phyloP scores from a whole-genome alignment of 179 eudicot species.

The Nepenthes alata region DNA sequence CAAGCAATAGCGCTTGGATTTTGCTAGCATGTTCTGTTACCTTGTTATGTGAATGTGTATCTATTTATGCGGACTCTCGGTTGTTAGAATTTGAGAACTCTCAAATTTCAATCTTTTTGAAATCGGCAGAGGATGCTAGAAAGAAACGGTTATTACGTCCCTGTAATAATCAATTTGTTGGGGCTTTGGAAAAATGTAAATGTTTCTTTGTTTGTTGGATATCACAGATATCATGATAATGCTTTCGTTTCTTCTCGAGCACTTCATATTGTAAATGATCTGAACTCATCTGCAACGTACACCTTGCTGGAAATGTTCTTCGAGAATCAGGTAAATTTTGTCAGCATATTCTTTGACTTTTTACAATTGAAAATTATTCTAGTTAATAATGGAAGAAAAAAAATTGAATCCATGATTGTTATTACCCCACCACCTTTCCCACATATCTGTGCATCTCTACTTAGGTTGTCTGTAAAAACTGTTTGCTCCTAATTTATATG shows the following conservation, averaged over 20 bases:
- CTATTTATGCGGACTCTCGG: too few species aligned
- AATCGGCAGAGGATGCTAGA: neutral
- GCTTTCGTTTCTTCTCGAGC: constrained; percentile 66
- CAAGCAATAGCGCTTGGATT: too few species aligned
- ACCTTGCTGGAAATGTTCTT: constrained; percentile 62
- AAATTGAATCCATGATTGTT: neutral
- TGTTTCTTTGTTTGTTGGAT: neutral
- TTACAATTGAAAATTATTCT: neutral
- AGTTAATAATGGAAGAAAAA: too few species aligned
- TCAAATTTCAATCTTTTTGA: too few species aligned
- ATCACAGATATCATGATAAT: constrained; percentile 78
- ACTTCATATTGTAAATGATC: constrained; percentile 51
- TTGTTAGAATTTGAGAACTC: too few species aligned
- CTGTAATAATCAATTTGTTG: neutral
- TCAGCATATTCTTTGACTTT: neutral
- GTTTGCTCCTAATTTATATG: too few species aligned
- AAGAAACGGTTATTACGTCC: neutral
- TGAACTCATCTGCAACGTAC: constrained; percentile 61
- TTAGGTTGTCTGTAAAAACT: too few species aligned
- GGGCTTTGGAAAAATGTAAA: neutral
- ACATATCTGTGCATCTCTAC: too few species aligned
- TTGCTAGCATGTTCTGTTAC: too few species aligned
- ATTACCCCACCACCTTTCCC: too few species aligned
- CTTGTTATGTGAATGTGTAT: too few species aligned
- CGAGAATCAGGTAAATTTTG: constrained; percentile 37